phyloP scores from a whole-genome alignment of 768 basidiomycete genomes.

The Leccinum subgranulosum region DNA sequence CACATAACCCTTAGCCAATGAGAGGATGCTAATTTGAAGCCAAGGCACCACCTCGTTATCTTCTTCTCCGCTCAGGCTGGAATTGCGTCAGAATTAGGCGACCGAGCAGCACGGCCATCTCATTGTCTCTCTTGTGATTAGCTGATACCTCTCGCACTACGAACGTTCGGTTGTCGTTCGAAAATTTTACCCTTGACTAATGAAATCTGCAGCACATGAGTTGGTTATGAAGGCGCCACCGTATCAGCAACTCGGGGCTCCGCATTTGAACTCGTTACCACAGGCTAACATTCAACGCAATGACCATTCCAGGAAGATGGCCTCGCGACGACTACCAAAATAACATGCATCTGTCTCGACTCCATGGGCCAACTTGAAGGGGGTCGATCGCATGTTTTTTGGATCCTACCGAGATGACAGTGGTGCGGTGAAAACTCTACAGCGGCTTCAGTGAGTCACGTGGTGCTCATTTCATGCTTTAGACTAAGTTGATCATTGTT shows the following conservation, averaged over 20 bases:
- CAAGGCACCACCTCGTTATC: neutral
- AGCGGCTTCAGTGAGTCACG: neutral
- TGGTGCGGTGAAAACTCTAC: neutral
- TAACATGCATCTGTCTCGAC: neutral
- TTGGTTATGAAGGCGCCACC: neutral
- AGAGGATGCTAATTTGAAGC: constrained; percentile 11
- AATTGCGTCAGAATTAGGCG: neutral
- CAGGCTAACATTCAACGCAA: neutral
- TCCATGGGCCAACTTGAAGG: neutral
- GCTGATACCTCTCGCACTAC: neutral
- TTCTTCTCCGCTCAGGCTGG: neutral
- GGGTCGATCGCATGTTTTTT: neutral
- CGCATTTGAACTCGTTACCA: neutral
- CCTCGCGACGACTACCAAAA: neutral
- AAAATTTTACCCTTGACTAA: neutral
- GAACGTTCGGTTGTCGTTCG: neutral
- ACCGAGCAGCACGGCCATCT: neutral
- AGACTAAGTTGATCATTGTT: neutral
- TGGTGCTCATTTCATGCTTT: neutral
- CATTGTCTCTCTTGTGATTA: neutral
- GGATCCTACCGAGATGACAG: neutral
- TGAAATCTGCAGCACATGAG: neutral
- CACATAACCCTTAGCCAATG: constrained; percentile 6
- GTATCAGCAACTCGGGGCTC: neutral
- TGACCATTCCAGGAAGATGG: neutral